A percentile compares a stretch with the other conserved stretches of the same genome.
These are phyloP conservation scores for Geosmithia morbida DNA, from an alignment of 2,329 filamentous ascomycete species.

Conservation along the genomic window DNA sequence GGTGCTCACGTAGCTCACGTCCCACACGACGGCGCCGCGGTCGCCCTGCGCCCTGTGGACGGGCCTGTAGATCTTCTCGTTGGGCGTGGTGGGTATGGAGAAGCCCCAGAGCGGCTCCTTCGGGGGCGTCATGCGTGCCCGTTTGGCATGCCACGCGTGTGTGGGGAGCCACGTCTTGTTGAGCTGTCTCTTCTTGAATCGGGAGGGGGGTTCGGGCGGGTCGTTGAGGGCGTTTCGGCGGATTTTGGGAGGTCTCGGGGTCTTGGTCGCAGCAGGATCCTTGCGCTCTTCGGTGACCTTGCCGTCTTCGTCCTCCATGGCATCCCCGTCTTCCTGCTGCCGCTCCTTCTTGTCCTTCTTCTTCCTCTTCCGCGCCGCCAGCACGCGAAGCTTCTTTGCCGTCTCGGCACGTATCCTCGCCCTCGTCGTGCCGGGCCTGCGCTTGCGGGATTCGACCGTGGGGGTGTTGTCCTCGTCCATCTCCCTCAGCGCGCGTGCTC, in stretches of 20 bases:
- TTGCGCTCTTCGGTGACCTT: slow-evolving; percentile 13
- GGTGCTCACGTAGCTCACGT: slow-evolving; percentile 87
- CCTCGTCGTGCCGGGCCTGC: slow-evolving; percentile 44
- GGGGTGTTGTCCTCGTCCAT: slow-evolving; percentile 89
- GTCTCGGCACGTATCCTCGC: slow-evolving; percentile 58
- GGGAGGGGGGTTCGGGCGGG: slow-evolving; percentile 38
- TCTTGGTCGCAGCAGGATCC: slow-evolving; percentile 6
- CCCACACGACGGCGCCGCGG: slow-evolving; percentile 74
- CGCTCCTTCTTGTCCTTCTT: slow-evolving; percentile 18
- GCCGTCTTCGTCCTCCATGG: slow-evolving; percentile 1
- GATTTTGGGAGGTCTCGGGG: slow-evolving; percentile 38
- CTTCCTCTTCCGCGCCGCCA: slow-evolving; percentile 42
- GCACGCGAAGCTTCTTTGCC: slow-evolving; percentile 52
- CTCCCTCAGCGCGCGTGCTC: slow-evolving; percentile 52
- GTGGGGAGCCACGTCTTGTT: slow-evolving; percentile 92
- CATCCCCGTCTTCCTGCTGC: slow-evolving; percentile 8
- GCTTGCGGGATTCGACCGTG: slow-evolving; percentile 49
- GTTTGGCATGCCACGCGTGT: slow-evolving; percentile 85
- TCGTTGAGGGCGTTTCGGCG: slow-evolving; percentile 56
- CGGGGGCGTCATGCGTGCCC: slow-evolving; percentile 74
- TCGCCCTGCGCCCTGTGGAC: slow-evolving; percentile 68
- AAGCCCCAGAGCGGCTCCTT: slow-evolving; percentile 81
- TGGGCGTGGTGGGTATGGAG: slow-evolving; percentile 70
- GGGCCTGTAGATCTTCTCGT: slow-evolving; percentile 76
- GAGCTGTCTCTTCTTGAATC: slow-evolving; percentile 72